Base-by-base conservation (phyloP, 2,329 filamentous ascomycete genomes). In the Diplodia seriata region DNA sequence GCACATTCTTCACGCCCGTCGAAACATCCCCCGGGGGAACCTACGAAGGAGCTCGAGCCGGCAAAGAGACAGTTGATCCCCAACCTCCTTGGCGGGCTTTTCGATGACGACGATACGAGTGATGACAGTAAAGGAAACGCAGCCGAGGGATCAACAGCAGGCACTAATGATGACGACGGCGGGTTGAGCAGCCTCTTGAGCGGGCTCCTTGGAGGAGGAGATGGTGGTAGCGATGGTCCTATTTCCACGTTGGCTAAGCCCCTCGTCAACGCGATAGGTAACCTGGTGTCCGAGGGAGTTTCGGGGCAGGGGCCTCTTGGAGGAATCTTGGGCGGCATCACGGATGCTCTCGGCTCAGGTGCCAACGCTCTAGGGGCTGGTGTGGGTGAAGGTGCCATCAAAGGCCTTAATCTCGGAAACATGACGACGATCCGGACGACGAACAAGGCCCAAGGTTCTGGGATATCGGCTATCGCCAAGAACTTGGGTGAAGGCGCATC, bases 341-440 rank as follows among this genome's bases (percentile, higher is more conserved):
- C 53, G 11, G 33, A 47, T 7, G 26, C 53, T 36, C 51, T 56
- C 11, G 43, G 49, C 9, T 40, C 63, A 12, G 63, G 53, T 29
- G 63, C 53, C 29, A 66, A 66, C 40, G 63, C 63, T 26, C 53
- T 66, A 5, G 63, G 63, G 4, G 63, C 63, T 4, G 63, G 63
- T 56, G 63, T 66, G 9, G 63, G 63, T 26, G 43, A 55, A 18
- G 63, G 63, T 20, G 63, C 63, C 5, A 49, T 66, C 40, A 66
- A 66, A 29, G 63, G 63, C 12, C 63, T 57, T n/a, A 29, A 57
- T 2, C 38, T 66, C 2, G 38, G 49, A 18, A 23, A 18, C 15
- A 56, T 56, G 38, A 56, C 49, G 26, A 57, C 49, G 7, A 47
- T 12, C 3, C 26, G 47, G 26, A 66, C 57, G 29, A 20, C 23